Percentiles rank a stretch among this genome's conserved stretches.
Conservation (phyloP, 129 eudicot genomes). For the Chrysanthemum lavandulifolium region DNA sequence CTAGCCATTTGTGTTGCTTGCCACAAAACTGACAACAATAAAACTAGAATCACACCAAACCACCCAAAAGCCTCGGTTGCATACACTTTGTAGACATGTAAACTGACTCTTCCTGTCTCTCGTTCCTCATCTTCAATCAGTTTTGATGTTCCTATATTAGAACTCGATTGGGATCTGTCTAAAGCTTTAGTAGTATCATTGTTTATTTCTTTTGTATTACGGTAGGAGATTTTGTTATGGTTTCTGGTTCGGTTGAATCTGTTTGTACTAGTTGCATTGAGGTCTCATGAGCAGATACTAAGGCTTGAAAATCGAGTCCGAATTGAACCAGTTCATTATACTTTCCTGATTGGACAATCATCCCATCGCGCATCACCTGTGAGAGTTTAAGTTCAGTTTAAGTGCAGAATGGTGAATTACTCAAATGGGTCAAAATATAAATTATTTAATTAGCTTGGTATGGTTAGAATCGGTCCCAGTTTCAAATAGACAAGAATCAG, state of each 20-base stretch:
- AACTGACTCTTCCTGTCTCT: constrained; percentile 59
- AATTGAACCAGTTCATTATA: constrained; percentile 49
- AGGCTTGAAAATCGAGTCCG: constrained; percentile 60
- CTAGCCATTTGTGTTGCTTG: constrained; percentile 54
- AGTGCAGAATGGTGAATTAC: no score
- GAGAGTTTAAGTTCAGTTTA: not conserved
- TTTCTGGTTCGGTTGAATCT: constrained; percentile 24
- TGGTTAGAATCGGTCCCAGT: no score
- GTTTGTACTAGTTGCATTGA: constrained; percentile 70
- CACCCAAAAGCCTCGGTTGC: constrained; percentile 70
- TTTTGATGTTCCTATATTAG: constrained; percentile 47
- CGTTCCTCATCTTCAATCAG: constrained; percentile 73
- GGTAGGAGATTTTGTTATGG: constrained; percentile 28
- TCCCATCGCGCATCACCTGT: constrained; percentile 78
- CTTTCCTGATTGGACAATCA: constrained; percentile 74
- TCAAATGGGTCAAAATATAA: no score
- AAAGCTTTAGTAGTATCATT: constrained; percentile 23
- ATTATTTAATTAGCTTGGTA: no score
- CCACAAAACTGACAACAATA: constrained; percentile 44
- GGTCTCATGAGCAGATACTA: constrained; percentile 68
- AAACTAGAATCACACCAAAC: constrained; percentile 46
- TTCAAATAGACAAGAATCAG: no score
- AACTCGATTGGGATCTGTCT: constrained; percentile 32
- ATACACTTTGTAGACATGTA: constrained; percentile 52
- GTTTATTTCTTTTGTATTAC: constrained; percentile 12